Percentiles rank a stretch among this genome's conserved stretches.
phyloP scores from a whole-genome alignment of 345 rosid species.

The Boechera stricta region DNA sequence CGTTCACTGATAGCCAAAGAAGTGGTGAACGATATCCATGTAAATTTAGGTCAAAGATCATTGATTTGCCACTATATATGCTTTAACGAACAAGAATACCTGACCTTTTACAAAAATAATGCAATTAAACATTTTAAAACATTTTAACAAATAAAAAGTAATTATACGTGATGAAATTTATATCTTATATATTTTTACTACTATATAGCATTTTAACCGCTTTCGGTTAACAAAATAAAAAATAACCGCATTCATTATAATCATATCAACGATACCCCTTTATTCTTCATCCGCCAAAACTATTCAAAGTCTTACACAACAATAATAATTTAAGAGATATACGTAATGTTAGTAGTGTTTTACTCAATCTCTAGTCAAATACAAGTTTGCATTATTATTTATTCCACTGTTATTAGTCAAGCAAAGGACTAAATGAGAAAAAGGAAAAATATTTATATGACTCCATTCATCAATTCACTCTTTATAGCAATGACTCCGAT shows the following conservation, averaged over 20 bases:
- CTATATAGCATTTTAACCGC: background rate
- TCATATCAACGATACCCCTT: background rate
- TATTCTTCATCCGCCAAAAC: conserved; percentile 2
- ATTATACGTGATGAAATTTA: too few species aligned
- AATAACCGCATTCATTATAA: background rate
- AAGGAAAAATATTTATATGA: conserved; percentile 22
- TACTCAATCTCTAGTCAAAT: conserved; percentile 19
- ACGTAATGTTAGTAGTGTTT: conserved; percentile 3
- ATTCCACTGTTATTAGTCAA: conserved; percentile 44
- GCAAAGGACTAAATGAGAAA: conserved; percentile 17
- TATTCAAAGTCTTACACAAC: conserved; percentile 18
- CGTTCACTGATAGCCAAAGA: background rate
- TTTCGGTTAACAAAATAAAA: background rate
- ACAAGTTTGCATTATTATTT: conserved; percentile 31
- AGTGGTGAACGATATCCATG: background rate
- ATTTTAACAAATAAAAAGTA: too few species aligned
- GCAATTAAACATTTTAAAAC: too few species aligned
- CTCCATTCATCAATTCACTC: conserved; percentile 23
- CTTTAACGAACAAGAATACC: too few species aligned
- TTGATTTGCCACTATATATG: background rate
- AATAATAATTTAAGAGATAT: conserved; percentile 21
- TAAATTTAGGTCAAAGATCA: background rate
- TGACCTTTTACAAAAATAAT: too few species aligned
- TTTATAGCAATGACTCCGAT: conserved; percentile 41
- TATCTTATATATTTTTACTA: too few species aligned